Evolutionary conservation across 495 filamentous ascomycete species (phyloP).

Genomic region (Hyaloscypha variabilis): DNA sequence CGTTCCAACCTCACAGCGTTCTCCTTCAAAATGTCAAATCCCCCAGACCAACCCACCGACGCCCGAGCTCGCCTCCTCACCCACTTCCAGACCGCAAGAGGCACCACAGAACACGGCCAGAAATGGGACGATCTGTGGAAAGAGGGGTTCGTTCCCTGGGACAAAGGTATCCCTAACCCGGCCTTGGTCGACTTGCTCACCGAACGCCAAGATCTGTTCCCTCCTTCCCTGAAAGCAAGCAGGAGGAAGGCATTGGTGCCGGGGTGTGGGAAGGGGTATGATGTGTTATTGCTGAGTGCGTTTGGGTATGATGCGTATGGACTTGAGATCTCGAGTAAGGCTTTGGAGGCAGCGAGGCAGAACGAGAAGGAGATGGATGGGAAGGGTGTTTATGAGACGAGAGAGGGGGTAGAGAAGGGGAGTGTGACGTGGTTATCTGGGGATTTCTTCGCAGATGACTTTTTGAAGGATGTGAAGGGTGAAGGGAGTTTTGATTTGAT

Average conservation of each 20-base stretch:
- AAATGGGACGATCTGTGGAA: constrained; percentile 69
- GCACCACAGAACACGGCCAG: constrained; percentile 34
- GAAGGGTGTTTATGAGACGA: constrained; percentile 33
- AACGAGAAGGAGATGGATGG: constrained; percentile 41
- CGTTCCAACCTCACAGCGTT: too few species aligned
- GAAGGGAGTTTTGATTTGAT: constrained; percentile 70
- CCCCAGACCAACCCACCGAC: constrained; percentile 27
- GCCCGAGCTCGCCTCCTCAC: constrained; percentile 33
- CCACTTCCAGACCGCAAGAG: constrained; percentile 33
- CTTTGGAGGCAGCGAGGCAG: constrained; percentile 56
- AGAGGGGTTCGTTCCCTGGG: constrained; percentile 66
- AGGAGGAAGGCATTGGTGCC: constrained; percentile 55
- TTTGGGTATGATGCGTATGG: constrained; percentile 76
- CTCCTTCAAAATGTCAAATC: not conserved
- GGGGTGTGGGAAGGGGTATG: constrained; percentile 78
- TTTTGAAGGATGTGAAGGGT: constrained; percentile 49
- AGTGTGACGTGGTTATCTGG: constrained; percentile 61
- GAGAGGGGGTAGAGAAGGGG: constrained; percentile 52
- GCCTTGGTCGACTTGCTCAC: constrained; percentile 66
- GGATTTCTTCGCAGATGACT: constrained; percentile 74
- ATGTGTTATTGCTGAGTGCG: constrained; percentile 69
- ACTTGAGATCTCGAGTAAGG: constrained; percentile 64
- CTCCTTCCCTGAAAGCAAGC: constrained; percentile 26
- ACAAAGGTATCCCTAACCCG: constrained; percentile 64
- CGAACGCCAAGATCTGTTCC: constrained; percentile 45